These are phyloP conservation scores for Verticillium klebahnii DNA, from an alignment of 2,329 filamentous ascomycete genomes.

Conservation along the genomic window DNA sequence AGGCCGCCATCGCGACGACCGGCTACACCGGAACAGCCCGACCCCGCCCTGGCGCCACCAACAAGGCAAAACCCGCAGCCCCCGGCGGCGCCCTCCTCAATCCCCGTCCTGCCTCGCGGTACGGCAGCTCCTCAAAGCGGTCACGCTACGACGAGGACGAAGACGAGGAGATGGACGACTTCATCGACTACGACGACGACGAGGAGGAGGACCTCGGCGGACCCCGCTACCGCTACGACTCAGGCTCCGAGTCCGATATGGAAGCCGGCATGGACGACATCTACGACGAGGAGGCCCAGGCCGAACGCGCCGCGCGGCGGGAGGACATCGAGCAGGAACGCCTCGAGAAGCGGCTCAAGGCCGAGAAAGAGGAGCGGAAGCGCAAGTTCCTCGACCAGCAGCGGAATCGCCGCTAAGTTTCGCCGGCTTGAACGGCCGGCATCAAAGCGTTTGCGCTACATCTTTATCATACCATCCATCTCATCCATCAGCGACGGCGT, in stretches of 20 bases:
- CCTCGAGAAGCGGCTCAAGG: conserved; percentile 57
- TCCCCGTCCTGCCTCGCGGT: conserved; percentile 10
- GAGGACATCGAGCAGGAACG: conserved; percentile 64
- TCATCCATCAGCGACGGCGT: conserved; percentile 35
- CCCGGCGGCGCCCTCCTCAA: conserved; percentile 38
- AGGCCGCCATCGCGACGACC: conserved; percentile 56
- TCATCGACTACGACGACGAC: conserved; percentile 58
- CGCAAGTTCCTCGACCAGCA: conserved; percentile 28
- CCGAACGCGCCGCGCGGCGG: conserved; percentile 56
- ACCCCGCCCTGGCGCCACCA: conserved; percentile 41
- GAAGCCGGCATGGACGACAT: conserved; percentile 72
- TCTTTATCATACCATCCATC: neutral
- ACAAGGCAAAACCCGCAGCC: conserved; percentile 20
- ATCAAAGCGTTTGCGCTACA: neutral
- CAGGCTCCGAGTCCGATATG: conserved; percentile 71
- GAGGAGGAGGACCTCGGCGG: conserved; percentile 35
- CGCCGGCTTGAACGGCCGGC: neutral
- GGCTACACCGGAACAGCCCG: conserved; percentile 63
- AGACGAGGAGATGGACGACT: conserved; percentile 58
- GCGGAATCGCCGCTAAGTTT: neutral
- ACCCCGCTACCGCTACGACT: conserved; percentile 50
- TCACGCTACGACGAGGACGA: conserved; percentile 54
- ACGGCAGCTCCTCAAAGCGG: conserved; percentile 21
- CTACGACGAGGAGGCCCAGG: conserved; percentile 63
- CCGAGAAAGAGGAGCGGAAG: conserved; percentile 56